These are phyloP conservation scores for Coemansia sp. DNA, from an alignment of 192 early-diverging fungal genomes.

Conservation along the genomic window DNA sequence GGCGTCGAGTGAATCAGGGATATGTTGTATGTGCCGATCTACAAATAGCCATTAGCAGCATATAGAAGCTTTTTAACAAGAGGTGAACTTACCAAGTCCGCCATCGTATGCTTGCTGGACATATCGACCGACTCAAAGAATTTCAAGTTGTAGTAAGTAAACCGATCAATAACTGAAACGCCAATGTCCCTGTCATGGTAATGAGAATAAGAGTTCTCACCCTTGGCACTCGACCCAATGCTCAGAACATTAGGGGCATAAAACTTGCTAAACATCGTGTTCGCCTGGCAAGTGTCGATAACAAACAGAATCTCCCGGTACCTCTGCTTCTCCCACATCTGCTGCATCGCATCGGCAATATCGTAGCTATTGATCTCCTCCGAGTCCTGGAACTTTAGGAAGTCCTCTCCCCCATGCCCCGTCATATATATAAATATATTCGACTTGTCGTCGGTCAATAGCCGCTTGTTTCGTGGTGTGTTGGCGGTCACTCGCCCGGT, in stretches of 20 bases:
- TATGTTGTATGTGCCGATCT: conserved; percentile 69
- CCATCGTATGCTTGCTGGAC: conserved; percentile 71
- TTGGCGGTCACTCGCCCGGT: conserved; percentile 79
- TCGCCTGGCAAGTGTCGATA: conserved; percentile 98
- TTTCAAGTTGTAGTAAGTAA: conserved; percentile 93
- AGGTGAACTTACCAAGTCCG: conserved; percentile 63
- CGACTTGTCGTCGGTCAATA: conserved; percentile 93
- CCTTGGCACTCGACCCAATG: conserved; percentile 79
- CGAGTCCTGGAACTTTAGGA: conserved; percentile 97
- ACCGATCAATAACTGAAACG: conserved; percentile 96
- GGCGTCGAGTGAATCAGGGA: conserved; percentile 75
- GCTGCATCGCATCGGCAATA: conserved; percentile 93
- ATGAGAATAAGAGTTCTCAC: conserved; percentile 89
- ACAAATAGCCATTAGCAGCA: background rate
- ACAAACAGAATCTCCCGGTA: conserved; percentile 99
- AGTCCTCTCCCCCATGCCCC: conserved; percentile 97
- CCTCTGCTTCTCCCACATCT: conserved; percentile 95
- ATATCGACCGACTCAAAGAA: conserved; percentile 83
- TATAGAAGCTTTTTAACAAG: background rate
- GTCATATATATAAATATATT: conserved; percentile 98
- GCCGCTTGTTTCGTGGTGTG: conserved; percentile 90
- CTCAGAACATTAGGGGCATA: conserved; percentile 92
- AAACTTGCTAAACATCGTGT: conserved; percentile 92
- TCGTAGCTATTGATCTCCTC: conserved; percentile 97
- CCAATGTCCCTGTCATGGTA: conserved; percentile 85